Percentiles rank a stretch among this genome's conserved stretches.
Evolutionary conservation across 495 filamentous ascomycete genomes (phyloP).

Genomic region (Talaromyces ruber): DNA sequence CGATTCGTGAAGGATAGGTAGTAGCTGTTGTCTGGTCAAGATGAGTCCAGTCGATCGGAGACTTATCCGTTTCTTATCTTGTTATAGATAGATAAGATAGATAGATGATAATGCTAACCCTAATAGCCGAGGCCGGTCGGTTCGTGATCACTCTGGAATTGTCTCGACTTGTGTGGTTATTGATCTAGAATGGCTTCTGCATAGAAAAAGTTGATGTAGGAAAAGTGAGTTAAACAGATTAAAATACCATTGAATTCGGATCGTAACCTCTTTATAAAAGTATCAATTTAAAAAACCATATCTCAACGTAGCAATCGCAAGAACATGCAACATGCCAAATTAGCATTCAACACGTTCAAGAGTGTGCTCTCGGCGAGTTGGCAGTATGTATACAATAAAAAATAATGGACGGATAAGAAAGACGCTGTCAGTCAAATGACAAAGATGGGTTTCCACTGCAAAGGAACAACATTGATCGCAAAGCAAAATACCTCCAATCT

Average conservation of each 20-base stretch:
- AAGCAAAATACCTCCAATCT: background rate
- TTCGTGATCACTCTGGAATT: background rate
- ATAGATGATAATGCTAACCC: background rate
- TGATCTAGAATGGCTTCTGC: background rate
- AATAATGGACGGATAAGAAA: no score
- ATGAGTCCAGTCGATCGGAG: background rate
- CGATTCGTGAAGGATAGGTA: background rate
- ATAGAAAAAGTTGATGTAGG: background rate
- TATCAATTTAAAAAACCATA: background rate
- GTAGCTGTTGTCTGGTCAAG: background rate
- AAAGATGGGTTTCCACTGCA: background rate
- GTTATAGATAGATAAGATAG: background rate
- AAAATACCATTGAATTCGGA: background rate
- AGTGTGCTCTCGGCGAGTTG: background rate
- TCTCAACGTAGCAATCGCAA: no score
- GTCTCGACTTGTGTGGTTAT: background rate
- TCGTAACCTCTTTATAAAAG: background rate
- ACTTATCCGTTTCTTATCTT: background rate
- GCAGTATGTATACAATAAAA: no score
- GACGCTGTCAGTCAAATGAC: background rate
- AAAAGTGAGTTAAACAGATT: background rate
- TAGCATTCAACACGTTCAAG: background rate
- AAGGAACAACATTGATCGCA: background rate
- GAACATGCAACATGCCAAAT: background rate
- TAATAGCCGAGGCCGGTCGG: background rate